Evolutionary conservation across 306 rosid species (phyloP), one percentile per base, ranked within the genome.

Genomic region (Prinsepia uniflora): DNA sequence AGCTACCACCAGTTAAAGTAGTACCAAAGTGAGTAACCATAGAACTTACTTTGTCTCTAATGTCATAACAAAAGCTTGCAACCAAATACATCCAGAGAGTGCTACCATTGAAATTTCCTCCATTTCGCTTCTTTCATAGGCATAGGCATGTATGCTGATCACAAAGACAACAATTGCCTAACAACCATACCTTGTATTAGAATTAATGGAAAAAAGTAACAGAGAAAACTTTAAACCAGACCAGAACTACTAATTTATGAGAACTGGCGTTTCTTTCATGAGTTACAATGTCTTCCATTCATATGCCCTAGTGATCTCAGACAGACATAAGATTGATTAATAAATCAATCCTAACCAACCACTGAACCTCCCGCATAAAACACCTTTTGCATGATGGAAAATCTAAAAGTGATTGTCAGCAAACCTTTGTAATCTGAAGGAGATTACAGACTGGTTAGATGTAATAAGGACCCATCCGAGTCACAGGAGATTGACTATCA

Each of bases 31-130:
- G 40, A 68, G 43, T 43, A 6, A 55, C 10, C 9, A 55, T 3
- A 39, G 56, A 76, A 75, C 99, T 84, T 89, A 94, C 99, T 87
- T 94, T 78, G 99, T 94, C 80, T 94, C 99, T 83, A 91, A 78
- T 65, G 85, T 65, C 80, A 94, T 85, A 13, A 94, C 97, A 82
- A 91, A 87, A 79, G 96, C 99, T 80, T 94, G 99, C 90, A 94
- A 81, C 99, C 99, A 94, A 71, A 91, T 87, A 77, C 99, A 94
- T 61, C 99, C 92, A 8, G 99, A 94, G 62, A 94, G 96, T 0
- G 99, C 99, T 57, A 94, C 97, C 96, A 94, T 85, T 3, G 99
- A 86, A 71, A 91, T 62, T 85, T 91, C 96, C 75, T 89, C 99
- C 96, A 84, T 83, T 81, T 94, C 99, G 77, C 96, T 86, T 82